Evolutionary conservation across 306 rosid species (phyloP).

Genomic region (Quercus variabilis): DNA sequence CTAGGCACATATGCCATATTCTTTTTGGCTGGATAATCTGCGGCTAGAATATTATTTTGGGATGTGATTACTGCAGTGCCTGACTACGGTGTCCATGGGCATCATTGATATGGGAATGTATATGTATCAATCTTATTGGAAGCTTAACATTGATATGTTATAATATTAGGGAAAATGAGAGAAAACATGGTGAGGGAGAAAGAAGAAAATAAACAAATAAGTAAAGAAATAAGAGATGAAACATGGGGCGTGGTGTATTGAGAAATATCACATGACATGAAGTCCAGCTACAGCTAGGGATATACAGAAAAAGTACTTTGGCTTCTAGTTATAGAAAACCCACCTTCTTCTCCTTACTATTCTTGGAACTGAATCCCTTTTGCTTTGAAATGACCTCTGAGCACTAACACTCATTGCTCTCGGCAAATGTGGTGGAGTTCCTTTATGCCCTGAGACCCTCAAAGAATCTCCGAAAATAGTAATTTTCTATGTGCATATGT

Average conservation of each 20-base stretch:
- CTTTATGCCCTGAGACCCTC: constrained; percentile 24
- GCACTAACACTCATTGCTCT: neutral
- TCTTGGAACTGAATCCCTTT: constrained; percentile 22
- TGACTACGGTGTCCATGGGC: neutral
- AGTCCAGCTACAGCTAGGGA: constrained; percentile 2
- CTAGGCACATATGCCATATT: neutral
- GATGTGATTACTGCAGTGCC: neutral
- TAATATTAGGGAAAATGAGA: neutral
- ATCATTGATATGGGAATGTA: neutral
- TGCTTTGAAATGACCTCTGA: constrained; percentile 20
- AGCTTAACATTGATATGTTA: neutral
- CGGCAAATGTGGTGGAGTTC: constrained; percentile 28
- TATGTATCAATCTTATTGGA: neutral
- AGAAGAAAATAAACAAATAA: neutral
- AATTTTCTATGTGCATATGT: neutral
- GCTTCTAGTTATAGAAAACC: constrained; percentile 19
- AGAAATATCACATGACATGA: constrained; percentile 13
- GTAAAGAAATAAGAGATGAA: neutral
- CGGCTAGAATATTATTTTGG: neutral
- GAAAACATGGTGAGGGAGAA: neutral
- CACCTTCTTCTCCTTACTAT: constrained; percentile 10
- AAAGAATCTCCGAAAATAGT: constrained; percentile 21
- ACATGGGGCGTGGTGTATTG: neutral
- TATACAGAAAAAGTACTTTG: constrained; percentile 22
- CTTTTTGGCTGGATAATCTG: neutral